Base-by-base conservation (phyloP, 305 asterid species). In the Rubia balearica region DNA sequence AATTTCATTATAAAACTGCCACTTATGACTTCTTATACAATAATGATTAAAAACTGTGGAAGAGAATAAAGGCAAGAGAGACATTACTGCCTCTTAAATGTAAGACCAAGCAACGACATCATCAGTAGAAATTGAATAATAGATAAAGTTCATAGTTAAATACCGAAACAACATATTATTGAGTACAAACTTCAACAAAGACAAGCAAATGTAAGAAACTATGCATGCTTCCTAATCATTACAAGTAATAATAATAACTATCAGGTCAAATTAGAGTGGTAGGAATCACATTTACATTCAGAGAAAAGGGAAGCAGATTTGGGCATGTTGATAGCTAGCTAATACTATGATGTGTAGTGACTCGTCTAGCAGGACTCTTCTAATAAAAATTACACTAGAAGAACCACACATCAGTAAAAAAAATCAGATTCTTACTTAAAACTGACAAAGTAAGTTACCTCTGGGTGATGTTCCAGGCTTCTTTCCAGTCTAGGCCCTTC, bases 401-500 rank as follows among this genome's bases (percentile, higher is more conserved):
- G 51, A 45, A 64, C 30, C 46, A 49, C 21, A 27, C 27, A 17
- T 10, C 62, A 16, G 13, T 17, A 49, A 49, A 68, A 8, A 68
- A 68, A 5, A 68, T 8, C 40, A 67, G 6, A 17, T 11, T 51
- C 33, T 10, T 43, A 22, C 17, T 42, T 49, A 38, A 48, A 53
- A 68, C 11, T 67, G 71, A 40, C 17, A 4, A 22, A 7, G 43
- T 33, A 56, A 59, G 64, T 69, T 76, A 88, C 98, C 98, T 88
- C 72, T 88, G 86, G 42, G 98, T 90, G 70, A 92, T 90, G 76
- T 64, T 80, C 98, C 98, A 90, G 12, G n/a, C 55, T 48, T 85
- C 85, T 61, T 83, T 85, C 98, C 96, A 92, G 68, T 75, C 82
- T 89, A 88, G 55, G 75, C 92, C 91, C 88, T 90, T 92, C 82